phyloP scores from a whole-genome alignment of 805 yeast genomes.

The Pichia manshurica region DNA sequence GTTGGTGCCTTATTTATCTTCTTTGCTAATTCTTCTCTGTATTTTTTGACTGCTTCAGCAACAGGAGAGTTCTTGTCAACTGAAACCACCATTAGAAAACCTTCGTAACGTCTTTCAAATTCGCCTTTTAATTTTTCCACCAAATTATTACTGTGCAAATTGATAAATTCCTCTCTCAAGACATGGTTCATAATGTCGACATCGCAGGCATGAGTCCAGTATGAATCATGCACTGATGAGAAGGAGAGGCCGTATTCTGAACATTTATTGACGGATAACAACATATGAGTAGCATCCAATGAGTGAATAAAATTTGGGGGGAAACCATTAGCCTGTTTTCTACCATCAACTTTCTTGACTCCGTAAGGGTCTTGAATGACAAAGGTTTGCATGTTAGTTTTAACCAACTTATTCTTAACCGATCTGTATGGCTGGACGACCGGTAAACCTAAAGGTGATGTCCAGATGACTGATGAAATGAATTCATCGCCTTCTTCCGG shows the following conservation, averaged over 20 bases:
- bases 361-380: conserved; percentile 83
- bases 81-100: conserved; percentile 55
- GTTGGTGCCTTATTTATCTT: conserved; percentile 52
- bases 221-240: conserved; percentile 96
- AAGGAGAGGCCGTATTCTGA: conserved; percentile 59
- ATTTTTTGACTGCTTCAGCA: conserved; percentile 43
- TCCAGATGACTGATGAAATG: conserved; percentile 93
- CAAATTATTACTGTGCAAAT: conserved; percentile 68
- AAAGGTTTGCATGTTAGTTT: conserved; percentile 86
- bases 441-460: conserved; percentile 91
- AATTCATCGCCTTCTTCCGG: conserved; percentile 52
- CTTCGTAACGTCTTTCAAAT: conserved; percentile 73
- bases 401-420: conserved; percentile 54
- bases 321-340: conserved; percentile 88
- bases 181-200: conserved; percentile 63
- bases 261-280: conserved; percentile 78
- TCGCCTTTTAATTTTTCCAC: conserved; percentile 68
- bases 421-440: conserved; percentile 95
- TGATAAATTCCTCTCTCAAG: conserved; percentile 74
- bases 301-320: conserved; percentile 96
- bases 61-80: conserved; percentile 49
- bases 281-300: conserved; percentile 94
- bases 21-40: conserved; percentile 44
- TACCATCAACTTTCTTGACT: conserved; percentile 72
- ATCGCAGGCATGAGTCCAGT: conserved; percentile 94